Evolutionary conservation across 208 protist species (phyloP), one percentile per base, ranked within the genome.

Genomic region (Phytomonas serpens): DNA sequence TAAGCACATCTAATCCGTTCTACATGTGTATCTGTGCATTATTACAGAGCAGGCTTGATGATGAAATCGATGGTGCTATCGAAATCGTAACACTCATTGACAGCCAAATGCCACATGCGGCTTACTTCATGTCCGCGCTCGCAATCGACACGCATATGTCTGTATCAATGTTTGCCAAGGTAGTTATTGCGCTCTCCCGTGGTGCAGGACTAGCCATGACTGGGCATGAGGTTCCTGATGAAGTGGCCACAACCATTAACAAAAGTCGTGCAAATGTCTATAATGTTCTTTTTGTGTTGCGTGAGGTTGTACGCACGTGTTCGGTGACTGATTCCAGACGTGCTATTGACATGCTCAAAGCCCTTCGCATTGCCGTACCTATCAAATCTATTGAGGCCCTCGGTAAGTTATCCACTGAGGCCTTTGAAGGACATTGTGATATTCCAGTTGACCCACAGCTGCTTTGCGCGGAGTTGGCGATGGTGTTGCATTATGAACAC

Each of bases 1-100:
- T 94, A 87, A 78, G 77, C 23, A 78, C 84, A 32, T 71, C 77
- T 61, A 94, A 88, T 74, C 86, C 88, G 32, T 96, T 86, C 71
- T 96, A 96, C 75, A 79, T 96, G 78, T 96, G 89, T 70, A 71
- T 96, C 38, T 94, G 89, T 70, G 92, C 92, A 9, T 68, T 94
- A 61, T 77, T 96, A 79, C 92, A 94, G 78, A 64, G 68, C 51
- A 70, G 77, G 67, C 86, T 96, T 51, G 88, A 89, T 75, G 81
- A 92, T 73, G 89, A 92, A 69, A 85, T 88, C 36, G 81, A 86
- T 36, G 92, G 87, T 19, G 87, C 92, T 33, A 64, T 96, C 34
- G 87, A 94, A 76, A 79, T 83, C 51, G 86, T 96, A 67, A 77
- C 73, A 40, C 79, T 94, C 31, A 90, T 96, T 64, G 85, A 92